Base-by-base conservation (phyloP, 345 rosid genomes). In the Murraya paniculata region DNA sequence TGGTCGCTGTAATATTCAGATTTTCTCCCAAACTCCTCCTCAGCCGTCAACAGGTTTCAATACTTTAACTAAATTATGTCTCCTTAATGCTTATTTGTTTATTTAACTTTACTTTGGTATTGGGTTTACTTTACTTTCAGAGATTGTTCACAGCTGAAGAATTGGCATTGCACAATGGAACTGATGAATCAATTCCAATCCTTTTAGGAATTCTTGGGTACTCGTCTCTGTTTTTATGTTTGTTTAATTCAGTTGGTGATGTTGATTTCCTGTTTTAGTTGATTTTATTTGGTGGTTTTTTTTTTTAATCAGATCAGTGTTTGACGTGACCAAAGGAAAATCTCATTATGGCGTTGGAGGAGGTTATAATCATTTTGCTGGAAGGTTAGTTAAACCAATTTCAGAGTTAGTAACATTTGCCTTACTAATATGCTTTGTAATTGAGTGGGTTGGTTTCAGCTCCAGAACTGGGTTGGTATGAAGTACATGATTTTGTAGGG, bases 311-410 rank as follows among this genome's bases (percentile, higher is more conserved):
- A 96, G 99, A 76, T 94, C 99, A 36, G 98, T 94, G 74, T 96
- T 92, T 82, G 99, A 96, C 78, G 99, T 96, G 59, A 89, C 91
- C 1, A 92, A 87, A 86, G 99, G 99, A 77, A 94, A 90, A 83
- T 92, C 97, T 53, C 99, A 94, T 82, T 94, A 94, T 77, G 98
- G 98, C 27, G 77, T 67, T 11, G 97, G 98, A 82, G 98, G 97
- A 35, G 86, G 99, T 80, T 96, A 96, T 86, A 83, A 87, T 80
- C 99, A 96, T 86, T 96, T 96, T 84, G 75, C 97, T 78, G 99
- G 97, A 83, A 94, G 98, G 99, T 92, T 81, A 78, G 82, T 77
- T 82, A 64, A 58, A 68, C 50, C 57, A 6, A 45, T 48, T 48
- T 21, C 35, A 28, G 18, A 64, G n/a, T 45, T 41, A 41, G 14